These are phyloP conservation scores for Cystoisospora suis DNA, from an alignment of 169 alveolate species.

Conservation along the genomic window DNA sequence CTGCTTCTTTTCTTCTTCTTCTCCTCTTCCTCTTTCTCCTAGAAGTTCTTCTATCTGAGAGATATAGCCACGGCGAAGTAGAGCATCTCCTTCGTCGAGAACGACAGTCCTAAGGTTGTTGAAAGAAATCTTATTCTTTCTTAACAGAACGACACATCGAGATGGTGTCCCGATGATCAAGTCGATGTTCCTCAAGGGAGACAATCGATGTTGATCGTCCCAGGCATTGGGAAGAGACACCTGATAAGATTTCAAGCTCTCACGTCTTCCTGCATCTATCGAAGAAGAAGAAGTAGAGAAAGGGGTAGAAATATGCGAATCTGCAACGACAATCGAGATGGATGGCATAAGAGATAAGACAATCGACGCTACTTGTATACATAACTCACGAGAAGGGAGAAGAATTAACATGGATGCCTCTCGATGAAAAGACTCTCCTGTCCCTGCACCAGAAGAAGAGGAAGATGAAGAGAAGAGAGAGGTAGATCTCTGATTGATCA, in stretches of 20 bases:
- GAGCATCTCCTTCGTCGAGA: slow-evolving; percentile 59
- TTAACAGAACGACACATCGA: background rate
- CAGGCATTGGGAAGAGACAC: too few relatives aligned
- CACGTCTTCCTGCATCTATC: slow-evolving; percentile 29
- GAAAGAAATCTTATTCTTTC: background rate
- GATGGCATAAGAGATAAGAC: slow-evolving; percentile 53
- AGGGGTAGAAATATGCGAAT: too few relatives aligned
- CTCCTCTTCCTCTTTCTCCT: background rate
- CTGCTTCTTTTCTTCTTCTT: background rate
- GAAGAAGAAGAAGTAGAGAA: slow-evolving; percentile 41
- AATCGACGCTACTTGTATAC: slow-evolving; percentile 36
- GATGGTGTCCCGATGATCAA: slow-evolving; percentile 1
- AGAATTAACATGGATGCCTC: background rate
- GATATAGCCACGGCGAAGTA: slow-evolving; percentile 55
- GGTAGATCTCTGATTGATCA: background rate
- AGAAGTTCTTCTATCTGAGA: background rate
- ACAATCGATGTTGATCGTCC: too few relatives aligned
- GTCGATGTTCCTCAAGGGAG: slow-evolving; percentile 33
- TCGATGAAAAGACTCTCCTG: background rate
- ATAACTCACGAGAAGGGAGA: slow-evolving; percentile 57
- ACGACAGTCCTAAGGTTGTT: slow-evolving; percentile 23
- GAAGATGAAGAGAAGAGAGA: background rate
- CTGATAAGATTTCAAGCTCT: too few relatives aligned
- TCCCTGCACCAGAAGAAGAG: background rate
- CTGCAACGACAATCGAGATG: slow-evolving; percentile 42